Conservation (phyloP, 768 basidiomycete species). For the Thelephora ganbajun region DNA sequence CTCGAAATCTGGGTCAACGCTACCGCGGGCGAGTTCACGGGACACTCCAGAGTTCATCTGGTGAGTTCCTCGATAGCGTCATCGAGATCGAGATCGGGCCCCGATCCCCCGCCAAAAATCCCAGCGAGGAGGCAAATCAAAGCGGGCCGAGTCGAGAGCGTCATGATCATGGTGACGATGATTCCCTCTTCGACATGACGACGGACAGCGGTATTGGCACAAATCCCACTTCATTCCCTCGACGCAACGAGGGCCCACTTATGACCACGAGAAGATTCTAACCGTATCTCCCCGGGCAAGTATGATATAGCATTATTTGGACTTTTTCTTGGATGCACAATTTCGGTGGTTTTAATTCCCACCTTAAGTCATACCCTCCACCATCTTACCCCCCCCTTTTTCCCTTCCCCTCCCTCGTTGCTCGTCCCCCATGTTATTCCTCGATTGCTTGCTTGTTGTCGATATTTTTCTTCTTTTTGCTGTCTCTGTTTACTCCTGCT, state of each 20-base stretch:
- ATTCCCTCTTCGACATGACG: background rate
- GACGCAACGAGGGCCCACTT: background rate
- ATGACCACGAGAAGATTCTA: background rate
- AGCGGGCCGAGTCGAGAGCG: background rate
- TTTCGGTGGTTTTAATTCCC: too few species aligned
- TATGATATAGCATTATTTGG: too few species aligned
- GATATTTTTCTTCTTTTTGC: too few species aligned
- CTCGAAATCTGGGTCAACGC: background rate
- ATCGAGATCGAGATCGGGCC: background rate
- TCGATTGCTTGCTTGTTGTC: too few species aligned
- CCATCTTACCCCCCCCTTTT: too few species aligned
- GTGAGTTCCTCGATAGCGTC: background rate
- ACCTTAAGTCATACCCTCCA: too few species aligned
- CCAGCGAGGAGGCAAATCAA: background rate
- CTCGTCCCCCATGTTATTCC: too few species aligned
- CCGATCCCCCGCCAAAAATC: background rate
- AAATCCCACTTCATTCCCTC: background rate
- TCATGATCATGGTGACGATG: background rate
- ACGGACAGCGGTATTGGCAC: background rate
- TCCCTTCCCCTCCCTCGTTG: too few species aligned
- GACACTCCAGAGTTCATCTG: background rate
- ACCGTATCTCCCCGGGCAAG: too few species aligned
- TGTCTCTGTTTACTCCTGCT: too few species aligned
- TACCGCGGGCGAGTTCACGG: background rate
- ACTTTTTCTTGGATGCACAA: too few species aligned